A percentile compares a stretch with the other conserved stretches of the same genome.
Conservation (phyloP, 345 rosid species). For the Toxicodendron radicans region DNA sequence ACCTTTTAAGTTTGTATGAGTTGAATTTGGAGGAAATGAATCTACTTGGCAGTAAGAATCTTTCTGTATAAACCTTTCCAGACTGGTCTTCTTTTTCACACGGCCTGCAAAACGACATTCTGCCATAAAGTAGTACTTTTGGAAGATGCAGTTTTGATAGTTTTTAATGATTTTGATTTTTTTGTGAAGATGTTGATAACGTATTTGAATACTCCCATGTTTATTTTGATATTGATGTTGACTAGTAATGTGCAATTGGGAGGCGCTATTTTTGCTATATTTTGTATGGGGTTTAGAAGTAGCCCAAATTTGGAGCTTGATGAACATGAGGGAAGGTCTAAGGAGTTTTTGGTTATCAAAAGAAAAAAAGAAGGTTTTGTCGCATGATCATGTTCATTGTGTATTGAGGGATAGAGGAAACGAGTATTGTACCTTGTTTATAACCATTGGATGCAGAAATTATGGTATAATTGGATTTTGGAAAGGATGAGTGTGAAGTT, state of each 20-base stretch:
- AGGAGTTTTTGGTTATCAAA: too few species aligned
- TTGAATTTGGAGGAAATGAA: background rate
- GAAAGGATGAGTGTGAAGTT: background rate
- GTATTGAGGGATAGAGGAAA: background rate
- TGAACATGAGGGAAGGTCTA: too few species aligned
- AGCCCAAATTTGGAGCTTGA: too few species aligned
- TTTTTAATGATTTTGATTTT: background rate
- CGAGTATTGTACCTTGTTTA: background rate
- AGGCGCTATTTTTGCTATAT: too few species aligned
- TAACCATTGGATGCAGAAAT: background rate
- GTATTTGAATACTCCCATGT: background rate
- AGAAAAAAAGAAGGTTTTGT: background rate
- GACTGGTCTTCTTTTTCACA: background rate
- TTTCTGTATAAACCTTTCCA: background rate
- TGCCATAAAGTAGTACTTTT: background rate
- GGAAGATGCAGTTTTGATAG: background rate
- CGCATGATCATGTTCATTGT: background rate
- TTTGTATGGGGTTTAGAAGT: too few species aligned
- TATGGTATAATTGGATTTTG: background rate
- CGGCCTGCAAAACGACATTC: background rate
- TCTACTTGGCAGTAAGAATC: background rate
- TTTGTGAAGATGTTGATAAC: background rate
- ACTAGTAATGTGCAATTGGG: background rate
- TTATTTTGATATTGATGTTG: background rate
- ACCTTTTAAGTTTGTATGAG: background rate